A percentile compares a stretch with the other conserved stretches of the same genome.
These are phyloP conservation scores for Mrakia blollopis DNA, from an alignment of 768 basidiomycete genomes.

Conservation along the genomic window DNA sequence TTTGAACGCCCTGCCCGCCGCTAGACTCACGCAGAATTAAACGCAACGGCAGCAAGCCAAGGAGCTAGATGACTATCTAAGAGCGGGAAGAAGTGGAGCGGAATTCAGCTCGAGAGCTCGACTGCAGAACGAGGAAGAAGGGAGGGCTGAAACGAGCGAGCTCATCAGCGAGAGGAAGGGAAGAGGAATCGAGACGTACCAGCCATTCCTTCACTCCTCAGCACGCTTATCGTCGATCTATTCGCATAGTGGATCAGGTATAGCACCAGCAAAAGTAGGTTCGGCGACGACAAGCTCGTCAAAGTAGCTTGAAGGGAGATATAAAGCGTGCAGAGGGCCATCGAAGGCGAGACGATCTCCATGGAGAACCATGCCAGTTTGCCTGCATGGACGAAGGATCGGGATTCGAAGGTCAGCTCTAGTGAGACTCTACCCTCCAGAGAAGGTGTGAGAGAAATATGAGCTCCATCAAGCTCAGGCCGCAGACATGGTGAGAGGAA, in stretches of 20 bases:
- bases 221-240: background rate
- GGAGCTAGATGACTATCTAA: background rate
- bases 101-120: background rate
- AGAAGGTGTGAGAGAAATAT: background rate
- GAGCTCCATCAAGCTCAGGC: background rate
- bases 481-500: background rate
- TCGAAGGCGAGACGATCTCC: slow-evolving; percentile 13
- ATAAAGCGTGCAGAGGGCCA: background rate
- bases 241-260: slow-evolving; percentile 8
- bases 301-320: too few relatives aligned
- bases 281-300: background rate
- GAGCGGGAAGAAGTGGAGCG: too few relatives aligned
- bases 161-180: background rate
- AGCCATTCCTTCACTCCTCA: slow-evolving; percentile 5
- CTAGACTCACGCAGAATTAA: background rate
- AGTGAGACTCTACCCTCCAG: background rate
- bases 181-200: slow-evolving; percentile 4
- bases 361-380: slow-evolving; percentile 14
- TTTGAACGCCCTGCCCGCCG: background rate
- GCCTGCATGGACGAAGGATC: background rate
- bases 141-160: too few relatives aligned
- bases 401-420: background rate
- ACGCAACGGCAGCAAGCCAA: background rate
- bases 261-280: background rate
- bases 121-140: too few relatives aligned